These are phyloP conservation scores for Cordyceps cicadae DNA, from an alignment of 2,329 filamentous ascomycete species.

Conservation along the genomic window DNA sequence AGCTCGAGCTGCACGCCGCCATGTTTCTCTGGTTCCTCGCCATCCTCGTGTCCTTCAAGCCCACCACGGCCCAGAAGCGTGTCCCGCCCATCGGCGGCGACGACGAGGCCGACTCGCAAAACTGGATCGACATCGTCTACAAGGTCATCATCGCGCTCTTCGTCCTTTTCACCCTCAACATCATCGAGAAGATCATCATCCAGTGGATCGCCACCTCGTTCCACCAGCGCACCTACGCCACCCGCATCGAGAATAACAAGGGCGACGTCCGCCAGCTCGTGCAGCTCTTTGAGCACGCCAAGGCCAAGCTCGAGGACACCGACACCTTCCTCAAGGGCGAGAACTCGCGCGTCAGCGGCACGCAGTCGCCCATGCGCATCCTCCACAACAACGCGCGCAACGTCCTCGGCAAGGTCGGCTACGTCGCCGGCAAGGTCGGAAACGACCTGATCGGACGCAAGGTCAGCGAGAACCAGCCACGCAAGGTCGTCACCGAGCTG, in stretches of 20 bases:
- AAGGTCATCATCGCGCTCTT: constrained; percentile 84
- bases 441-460: constrained; percentile 83
- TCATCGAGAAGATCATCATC: constrained; percentile 86
- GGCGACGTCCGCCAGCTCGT: constrained; percentile 64
- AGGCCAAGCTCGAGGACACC: constrained; percentile 56
- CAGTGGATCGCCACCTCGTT: constrained; percentile 93
- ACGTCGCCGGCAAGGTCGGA: constrained; percentile 76
- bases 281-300: constrained; percentile 59
- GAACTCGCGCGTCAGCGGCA: constrained; percentile 43
- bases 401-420: constrained; percentile 71
- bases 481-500: constrained; percentile 75
- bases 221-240: constrained; percentile 81
- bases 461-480: constrained; percentile 64
- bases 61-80: constrained; percentile 61
- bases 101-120: constrained; percentile 35
- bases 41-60: constrained; percentile 75
- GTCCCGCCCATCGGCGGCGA: constrained; percentile 21
- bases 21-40: constrained; percentile 90
- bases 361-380: constrained; percentile 64
- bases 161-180: constrained; percentile 69
- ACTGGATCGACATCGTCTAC: constrained; percentile 72
- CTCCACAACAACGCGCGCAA: constrained; percentile 68
- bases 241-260: constrained; percentile 86
- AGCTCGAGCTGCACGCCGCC: constrained; percentile 76
- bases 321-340: constrained; percentile 41